Evolutionary conservation across 345 rosid genomes (phyloP), one percentile per base, ranked within the genome.

Genomic region (Salix brachista): DNA sequence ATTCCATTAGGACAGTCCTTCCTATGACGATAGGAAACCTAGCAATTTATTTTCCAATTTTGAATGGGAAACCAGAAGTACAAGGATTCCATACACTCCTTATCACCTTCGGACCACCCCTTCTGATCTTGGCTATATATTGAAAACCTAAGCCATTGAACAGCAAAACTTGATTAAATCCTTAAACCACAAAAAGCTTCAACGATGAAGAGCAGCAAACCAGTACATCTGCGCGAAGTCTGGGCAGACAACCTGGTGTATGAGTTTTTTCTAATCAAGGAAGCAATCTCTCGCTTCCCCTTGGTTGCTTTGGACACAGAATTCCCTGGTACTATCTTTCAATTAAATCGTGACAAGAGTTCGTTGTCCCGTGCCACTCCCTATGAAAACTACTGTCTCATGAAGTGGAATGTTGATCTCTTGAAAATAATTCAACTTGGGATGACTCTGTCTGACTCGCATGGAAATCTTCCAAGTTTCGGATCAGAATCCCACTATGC

Each of bases 231-330:
- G 65, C 65, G 78, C 18, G 52, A 70, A 8, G 79, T 76, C 13
- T 76, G 79, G 79, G 79, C 73, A n/a, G 73, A 67, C 16, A 76
- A 76, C 39, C 67, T 69, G 1, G 73, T 52, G 5, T 18, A 36
- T 14, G 73, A 76, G 50, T 16, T 68, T 28, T 13, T 4, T 8
- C 11, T 76, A 14, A 76, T 67, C 73, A 25, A 64, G 36, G 28
- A 25, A 26, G 21, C 19, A 1, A 28, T 64, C 39, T 5, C 11
- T 28, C 17, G 26, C 4, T 76, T 18, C 64, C 67, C 79, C 18
- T 21, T 75, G 64, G 44, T 67, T 21, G 34, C 78, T 21, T 18
- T 67, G 65, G 78, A 75, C 66, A 75, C 78, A 17, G 67, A 76
- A 52, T 76, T 76, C 41, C 79, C 79, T 16, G 79, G 79, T 17